Base-by-base conservation (phyloP, 805 yeast genomes). In the Metschnikowia lachancei region DNA sequence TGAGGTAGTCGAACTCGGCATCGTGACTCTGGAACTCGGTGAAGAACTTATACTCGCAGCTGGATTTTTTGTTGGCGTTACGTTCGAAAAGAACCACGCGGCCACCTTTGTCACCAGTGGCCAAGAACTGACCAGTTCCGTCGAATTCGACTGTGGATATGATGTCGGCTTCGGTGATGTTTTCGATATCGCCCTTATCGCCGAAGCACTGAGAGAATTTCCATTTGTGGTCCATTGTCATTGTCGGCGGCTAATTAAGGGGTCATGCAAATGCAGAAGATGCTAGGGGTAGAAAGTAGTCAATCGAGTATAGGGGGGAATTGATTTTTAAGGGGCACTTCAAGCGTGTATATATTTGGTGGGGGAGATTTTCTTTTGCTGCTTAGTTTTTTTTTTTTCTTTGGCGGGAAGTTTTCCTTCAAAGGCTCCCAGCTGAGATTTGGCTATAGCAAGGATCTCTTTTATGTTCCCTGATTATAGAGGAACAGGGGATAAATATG, bases 21-120 rank as follows among this genome's bases (percentile, higher is more conserved):
- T 94, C 99, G 69, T 94, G 99, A 63, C 90, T 81, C 74, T 94
- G 99, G 69, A 94, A 94, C 66, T 94, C 99, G 17, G 98, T 94
- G 62, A 87, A 85, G 69, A 94, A 94, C 61, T 89, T 82, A 71
- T 94, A 95, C 67, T 95, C 99, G 67, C 97, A 91, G 47, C 58
- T 61, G 43, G 53, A 61, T 59, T 78, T 85, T 60, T 82, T 82
- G 55, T 71, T 68, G 55, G 79, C 83, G 65, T 88, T 90, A 58
- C 98, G 80, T 67, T 94, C 98, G 67, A 94, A 94, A 44, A 94
- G 69, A 13, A 94, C 99, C 35, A 94, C 97, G 54, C 99, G 80
- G 24, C 99, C 99, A 45, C 99, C 99, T 62, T 91, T 83, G 70
- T 94, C 99, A 52, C 99, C 99, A 1, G 99, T 94, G 50, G 99